These are phyloP conservation scores for Conticribra weissflogii DNA, from an alignment of 108 stramenopile genomes.

Conservation along the genomic window DNA sequence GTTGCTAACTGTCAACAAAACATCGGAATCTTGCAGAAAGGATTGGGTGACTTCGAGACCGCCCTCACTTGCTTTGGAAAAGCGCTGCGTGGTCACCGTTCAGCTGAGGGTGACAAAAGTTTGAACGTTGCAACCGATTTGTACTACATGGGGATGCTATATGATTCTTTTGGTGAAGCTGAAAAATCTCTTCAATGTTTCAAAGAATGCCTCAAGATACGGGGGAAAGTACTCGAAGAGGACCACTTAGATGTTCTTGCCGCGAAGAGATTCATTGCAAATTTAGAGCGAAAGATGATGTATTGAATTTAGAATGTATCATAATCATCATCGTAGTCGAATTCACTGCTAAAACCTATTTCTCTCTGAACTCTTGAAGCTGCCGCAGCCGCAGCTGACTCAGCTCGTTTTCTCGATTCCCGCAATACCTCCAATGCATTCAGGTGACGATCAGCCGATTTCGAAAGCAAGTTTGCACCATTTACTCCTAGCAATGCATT, in stretches of 20 bases:
- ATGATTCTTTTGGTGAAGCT: conserved; percentile 42
- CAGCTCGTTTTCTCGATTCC: conserved; percentile 53
- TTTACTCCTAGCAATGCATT: conserved; percentile 50
- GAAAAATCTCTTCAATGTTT: conserved; percentile 48
- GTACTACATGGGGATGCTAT: conserved; percentile 44
- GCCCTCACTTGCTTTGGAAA: conserved; percentile 62
- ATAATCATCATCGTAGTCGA: conserved; percentile 8
- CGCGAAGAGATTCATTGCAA: conserved; percentile 39
- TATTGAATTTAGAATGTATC: background rate
- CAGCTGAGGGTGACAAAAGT: conserved; percentile 44
- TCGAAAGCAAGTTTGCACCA: conserved; percentile 39
- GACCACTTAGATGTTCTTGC: conserved; percentile 49
- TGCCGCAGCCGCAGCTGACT: conserved; percentile 48
- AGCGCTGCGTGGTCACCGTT: conserved; percentile 46
- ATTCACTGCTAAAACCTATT: conserved; percentile 1
- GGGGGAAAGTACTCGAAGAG: conserved; percentile 28
- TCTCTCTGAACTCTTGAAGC: conserved; percentile 12
- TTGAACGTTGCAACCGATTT: conserved; percentile 40
- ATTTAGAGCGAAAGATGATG: conserved; percentile 6
- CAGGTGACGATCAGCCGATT: conserved; percentile 71
- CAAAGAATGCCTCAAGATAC: conserved; percentile 45
- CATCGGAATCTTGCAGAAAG: conserved; percentile 63
- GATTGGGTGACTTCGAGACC: conserved; percentile 42
- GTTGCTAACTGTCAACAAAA: conserved; percentile 61
- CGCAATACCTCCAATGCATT: conserved; percentile 58